Evolutionary conservation across 805 yeast species (phyloP).

Genomic region (Metschnikowia cerradonensis): DNA sequence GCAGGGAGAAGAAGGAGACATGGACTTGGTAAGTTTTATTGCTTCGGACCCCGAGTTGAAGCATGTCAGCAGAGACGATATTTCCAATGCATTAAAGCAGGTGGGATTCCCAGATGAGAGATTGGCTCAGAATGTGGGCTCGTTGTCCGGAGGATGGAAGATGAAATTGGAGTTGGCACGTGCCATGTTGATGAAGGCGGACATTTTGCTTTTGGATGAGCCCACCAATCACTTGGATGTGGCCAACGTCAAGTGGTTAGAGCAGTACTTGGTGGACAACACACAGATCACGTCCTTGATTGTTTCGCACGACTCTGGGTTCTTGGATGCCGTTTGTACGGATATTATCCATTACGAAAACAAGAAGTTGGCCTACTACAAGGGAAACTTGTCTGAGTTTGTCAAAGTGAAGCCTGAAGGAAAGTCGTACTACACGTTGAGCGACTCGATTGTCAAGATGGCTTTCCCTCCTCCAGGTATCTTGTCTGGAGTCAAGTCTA

Average conservation of each 20-base stretch:
- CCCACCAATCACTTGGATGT: constrained; percentile 99
- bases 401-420: constrained; percentile 95
- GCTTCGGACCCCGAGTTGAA: constrained; percentile 81
- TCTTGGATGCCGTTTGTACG: constrained; percentile 92
- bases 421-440: constrained; percentile 87
- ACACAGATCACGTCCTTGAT: constrained; percentile 88
- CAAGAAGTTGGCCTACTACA: constrained; percentile 90
- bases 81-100: constrained; percentile 67
- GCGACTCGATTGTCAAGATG: constrained; percentile 92
- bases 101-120: constrained; percentile 94
- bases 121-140: constrained; percentile 86
- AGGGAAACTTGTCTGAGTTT: constrained; percentile 91
- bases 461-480: constrained; percentile 98
- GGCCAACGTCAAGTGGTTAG: constrained; percentile 87
- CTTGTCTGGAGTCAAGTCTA: constrained; percentile 93
- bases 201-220: constrained; percentile 89
- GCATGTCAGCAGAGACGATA: constrained; percentile 61
- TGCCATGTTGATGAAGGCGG: constrained; percentile 97
- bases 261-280: constrained; percentile 78
- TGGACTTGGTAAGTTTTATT: constrained; percentile 84
- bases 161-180: constrained; percentile 98
- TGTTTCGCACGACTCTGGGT: constrained; percentile 97
- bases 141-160: constrained; percentile 98
- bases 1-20: constrained; percentile 90
- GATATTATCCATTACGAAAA: constrained; percentile 95